These are phyloP conservation scores for Harrya chromipes DNA, from an alignment of 768 basidiomycete genomes.

Conservation along the genomic window DNA sequence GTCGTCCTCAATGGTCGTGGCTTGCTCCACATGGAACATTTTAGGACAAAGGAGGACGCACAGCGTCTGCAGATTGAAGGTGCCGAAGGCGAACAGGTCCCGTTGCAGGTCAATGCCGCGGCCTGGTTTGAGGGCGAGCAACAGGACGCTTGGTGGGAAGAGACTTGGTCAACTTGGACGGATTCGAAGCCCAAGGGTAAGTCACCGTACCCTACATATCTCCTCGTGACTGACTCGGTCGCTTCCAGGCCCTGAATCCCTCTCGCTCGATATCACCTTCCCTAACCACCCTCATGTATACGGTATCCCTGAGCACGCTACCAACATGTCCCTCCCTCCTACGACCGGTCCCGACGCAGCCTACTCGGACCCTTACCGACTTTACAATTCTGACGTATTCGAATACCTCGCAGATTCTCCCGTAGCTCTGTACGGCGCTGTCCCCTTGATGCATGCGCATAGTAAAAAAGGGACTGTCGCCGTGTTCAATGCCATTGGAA, in stretches of 20 bases:
- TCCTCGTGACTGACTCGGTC: slow-evolving; percentile 3
- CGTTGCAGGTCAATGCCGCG: slow-evolving; percentile 48
- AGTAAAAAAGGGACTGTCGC: slow-evolving; percentile 84
- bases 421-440: slow-evolving; percentile 85
- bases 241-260: slow-evolving; percentile 84
- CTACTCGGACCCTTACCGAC: slow-evolving; percentile 89
- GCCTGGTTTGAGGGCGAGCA: slow-evolving; percentile 89
- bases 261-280: slow-evolving; percentile 91
- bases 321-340: slow-evolving; percentile 81
- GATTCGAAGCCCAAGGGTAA: slow-evolving; percentile 95
- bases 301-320: slow-evolving; percentile 96
- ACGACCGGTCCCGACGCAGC: slow-evolving; percentile 76
- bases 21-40: slow-evolving; percentile 97
- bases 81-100: slow-evolving; percentile 47
- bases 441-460: slow-evolving; percentile 93
- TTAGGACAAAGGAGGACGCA: slow-evolving; percentile 59
- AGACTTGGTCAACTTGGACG: slow-evolving; percentile 81
- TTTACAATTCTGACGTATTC: slow-evolving; percentile 95
- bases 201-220: background rate
- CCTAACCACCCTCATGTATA: slow-evolving; percentile 89
- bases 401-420: slow-evolving; percentile 84
- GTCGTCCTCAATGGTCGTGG: slow-evolving; percentile 87
- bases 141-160: slow-evolving; percentile 88
- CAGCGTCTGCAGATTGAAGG: slow-evolving; percentile 39
- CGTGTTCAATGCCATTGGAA: slow-evolving; percentile 81